Evolutionary conservation across 805 yeast species (phyloP).

Genomic region (Candida khao-thaluensis): DNA sequence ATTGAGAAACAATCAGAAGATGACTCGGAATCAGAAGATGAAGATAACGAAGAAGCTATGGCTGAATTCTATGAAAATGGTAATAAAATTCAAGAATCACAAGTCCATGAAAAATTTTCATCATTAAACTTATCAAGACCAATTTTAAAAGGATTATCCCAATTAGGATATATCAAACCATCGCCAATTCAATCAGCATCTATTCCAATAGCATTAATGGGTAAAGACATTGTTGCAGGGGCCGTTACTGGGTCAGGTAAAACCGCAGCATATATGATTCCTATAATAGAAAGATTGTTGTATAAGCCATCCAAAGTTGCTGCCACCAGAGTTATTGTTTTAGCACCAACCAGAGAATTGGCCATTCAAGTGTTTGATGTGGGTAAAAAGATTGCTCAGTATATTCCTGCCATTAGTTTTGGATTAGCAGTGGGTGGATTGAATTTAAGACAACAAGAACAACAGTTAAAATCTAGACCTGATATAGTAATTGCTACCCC

Average conservation of each 20-base stretch:
- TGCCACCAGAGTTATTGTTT: conserved; percentile 84
- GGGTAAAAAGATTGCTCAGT: conserved; percentile 79
- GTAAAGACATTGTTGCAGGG: conserved; percentile 97
- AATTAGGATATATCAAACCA: conserved; percentile 81
- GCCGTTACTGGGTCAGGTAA: conserved; percentile 99
- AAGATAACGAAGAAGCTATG: conserved; percentile 78
- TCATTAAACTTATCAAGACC: conserved; percentile 86
- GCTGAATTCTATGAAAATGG: conserved; percentile 67
- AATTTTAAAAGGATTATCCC: conserved; percentile 74
- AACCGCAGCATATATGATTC: conserved; percentile 97
- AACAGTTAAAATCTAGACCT: conserved; percentile 86
- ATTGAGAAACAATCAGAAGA: conserved; percentile 18
- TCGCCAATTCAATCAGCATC: conserved; percentile 93
- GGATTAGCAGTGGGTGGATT: conserved; percentile 99
- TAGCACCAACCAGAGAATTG: conserved; percentile 96
- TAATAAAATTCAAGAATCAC: conserved; percentile 41
- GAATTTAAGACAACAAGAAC: conserved; percentile 93
- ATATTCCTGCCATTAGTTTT: conserved; percentile 71
- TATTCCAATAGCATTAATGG: conserved; percentile 88
- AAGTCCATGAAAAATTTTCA: conserved; percentile 65
- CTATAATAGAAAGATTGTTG: conserved; percentile 86
- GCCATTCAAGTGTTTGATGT: conserved; percentile 96
- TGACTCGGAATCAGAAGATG: conserved; percentile 39
- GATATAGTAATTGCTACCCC: conserved; percentile 98
- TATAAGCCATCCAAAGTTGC: conserved; percentile 86